Percentiles rank a stretch among this genome's conserved stretches.
Evolutionary conservation across 495 filamentous ascomycete species (phyloP).

Genomic region (Hamigera avellanea): DNA sequence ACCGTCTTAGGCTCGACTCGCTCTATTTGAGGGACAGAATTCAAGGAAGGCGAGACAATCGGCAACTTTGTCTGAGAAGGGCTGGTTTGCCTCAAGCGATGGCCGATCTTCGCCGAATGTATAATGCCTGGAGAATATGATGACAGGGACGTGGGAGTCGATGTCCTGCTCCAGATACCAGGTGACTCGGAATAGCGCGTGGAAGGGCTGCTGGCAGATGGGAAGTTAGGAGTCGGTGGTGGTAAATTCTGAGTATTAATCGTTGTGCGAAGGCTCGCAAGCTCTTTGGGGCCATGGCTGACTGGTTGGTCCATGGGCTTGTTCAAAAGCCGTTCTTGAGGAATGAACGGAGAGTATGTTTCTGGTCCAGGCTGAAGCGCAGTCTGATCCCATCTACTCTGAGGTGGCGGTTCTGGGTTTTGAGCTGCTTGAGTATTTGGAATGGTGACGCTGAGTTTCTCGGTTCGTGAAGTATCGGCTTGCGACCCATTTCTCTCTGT

Average conservation of each 20-base stretch:
- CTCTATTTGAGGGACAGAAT: conserved; percentile 51
- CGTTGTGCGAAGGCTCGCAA: conserved; percentile 30
- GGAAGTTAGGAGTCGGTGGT: conserved; percentile 53
- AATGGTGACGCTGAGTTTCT: conserved; percentile 28
- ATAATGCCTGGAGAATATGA: conserved; percentile 85
- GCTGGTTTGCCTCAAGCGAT: conserved; percentile 51
- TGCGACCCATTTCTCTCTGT: conserved; percentile 10
- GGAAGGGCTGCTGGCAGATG: conserved; percentile 75
- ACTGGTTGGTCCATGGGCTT: conserved; percentile 9
- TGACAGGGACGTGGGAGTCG: conserved; percentile 90
- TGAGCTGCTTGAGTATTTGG: conserved; percentile 7
- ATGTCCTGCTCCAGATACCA: conserved; percentile 75
- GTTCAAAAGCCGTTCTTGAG: conserved; percentile 6
- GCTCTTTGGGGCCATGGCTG: conserved; percentile 23
- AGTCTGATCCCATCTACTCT: background rate
- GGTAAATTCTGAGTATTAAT: conserved; percentile 47
- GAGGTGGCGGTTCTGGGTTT: background rate
- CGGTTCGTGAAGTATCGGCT: conserved; percentile 5
- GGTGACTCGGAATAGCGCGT: conserved; percentile 90
- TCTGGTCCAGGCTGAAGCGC: conserved; percentile 1
- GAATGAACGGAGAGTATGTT: conserved; percentile 3
- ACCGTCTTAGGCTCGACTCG: conserved; percentile 47
- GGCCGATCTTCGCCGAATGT: conserved; percentile 43
- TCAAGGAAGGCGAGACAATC: conserved; percentile 35
- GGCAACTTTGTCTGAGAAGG: conserved; percentile 57